Percentiles rank a stretch among this genome's conserved stretches.
Evolutionary conservation across 495 filamentous ascomycete species (phyloP).

Genomic region (Amorphotheca resinae): DNA sequence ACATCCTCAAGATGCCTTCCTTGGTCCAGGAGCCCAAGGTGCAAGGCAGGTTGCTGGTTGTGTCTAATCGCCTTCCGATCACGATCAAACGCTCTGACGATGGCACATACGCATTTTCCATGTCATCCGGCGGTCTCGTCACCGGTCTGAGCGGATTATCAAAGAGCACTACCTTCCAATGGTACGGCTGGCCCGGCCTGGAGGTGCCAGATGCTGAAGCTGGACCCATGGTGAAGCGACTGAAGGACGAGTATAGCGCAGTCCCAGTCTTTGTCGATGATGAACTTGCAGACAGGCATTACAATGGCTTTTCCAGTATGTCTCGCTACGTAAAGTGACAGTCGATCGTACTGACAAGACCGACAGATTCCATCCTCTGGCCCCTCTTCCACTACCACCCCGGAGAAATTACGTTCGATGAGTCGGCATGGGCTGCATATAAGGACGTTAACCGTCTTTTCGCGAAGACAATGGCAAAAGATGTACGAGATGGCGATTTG

Average conservation of each 20-base stretch:
- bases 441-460: constrained; percentile 75
- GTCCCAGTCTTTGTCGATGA: constrained; percentile 70
- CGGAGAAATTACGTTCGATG: constrained; percentile 83
- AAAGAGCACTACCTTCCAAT: constrained; percentile 85
- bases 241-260: constrained; percentile 61
- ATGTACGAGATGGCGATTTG: constrained; percentile 65
- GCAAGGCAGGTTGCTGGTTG: constrained; percentile 52
- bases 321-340: constrained; percentile 10
- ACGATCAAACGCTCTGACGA: constrained; percentile 87
- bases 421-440: constrained; percentile 79
- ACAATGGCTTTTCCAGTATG: constrained; percentile 81
- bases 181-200: constrained; percentile 95
- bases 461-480: constrained; percentile 59
- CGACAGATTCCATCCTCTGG: constrained; percentile 81
- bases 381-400: constrained; percentile 94
- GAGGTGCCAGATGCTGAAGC: constrained; percentile 66
- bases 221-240: constrained; percentile 47
- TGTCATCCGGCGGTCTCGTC: constrained; percentile 91
- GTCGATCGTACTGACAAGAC: constrained; percentile 7
- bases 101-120: constrained; percentile 71
- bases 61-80: constrained; percentile 90
- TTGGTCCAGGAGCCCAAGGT: constrained; percentile 10
- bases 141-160: constrained; percentile 80
- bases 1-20: constrained; percentile 14
- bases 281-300: constrained; percentile 66